Base-by-base conservation (phyloP, 2,329 filamentous ascomycete species). In the Neurospora sp. region DNA sequence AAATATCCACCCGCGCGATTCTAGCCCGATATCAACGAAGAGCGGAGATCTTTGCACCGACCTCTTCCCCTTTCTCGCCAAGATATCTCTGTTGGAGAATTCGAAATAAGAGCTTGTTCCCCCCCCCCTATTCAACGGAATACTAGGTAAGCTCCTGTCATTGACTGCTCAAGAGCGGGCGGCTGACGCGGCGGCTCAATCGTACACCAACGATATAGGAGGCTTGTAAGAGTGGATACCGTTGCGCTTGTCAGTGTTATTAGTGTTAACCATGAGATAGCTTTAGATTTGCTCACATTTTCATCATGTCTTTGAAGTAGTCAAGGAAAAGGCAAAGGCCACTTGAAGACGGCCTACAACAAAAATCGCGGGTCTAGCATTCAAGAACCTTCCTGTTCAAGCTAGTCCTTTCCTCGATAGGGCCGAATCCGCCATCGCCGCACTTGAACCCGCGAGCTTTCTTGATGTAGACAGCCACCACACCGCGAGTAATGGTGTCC, bases 401-500 rank as follows among this genome's bases (percentile, higher is more conserved):
- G 52, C 13, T 15, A 36, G 6, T 36, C 1, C 23, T 28, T 9
- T 89, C 90, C 36, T 87, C 84, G 70, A 89, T 78, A 1, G 88
- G 82, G 0, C 87, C 88, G 42, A 92, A 80, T 0, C 86, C 85
- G 5, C 85, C 82, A 77, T 93, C 91, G 2, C 89, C 90, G 77
- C 90, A 85, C 76, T 91, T 92, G 81, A 93, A 93, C 42, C 87
- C 90, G 58, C 85, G 87, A 0, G 90, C 91, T 33, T 85, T 83
- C 75, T 89, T 89, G 77, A 93, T 89, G 62, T 85, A 85, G 10
- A 92, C 84, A 73, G 90, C 84, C 1, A 93, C 77, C 1, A 92
- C 84, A 19, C 91, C 91, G 40, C 86, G 83, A 2, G 87, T 84
- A 38, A 80, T 79, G 0, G 90, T 92, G 72, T 93, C 90, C 76